Conservation (phyloP, 106 monocot species). For the Alisma plantagoaquatica region DNA sequence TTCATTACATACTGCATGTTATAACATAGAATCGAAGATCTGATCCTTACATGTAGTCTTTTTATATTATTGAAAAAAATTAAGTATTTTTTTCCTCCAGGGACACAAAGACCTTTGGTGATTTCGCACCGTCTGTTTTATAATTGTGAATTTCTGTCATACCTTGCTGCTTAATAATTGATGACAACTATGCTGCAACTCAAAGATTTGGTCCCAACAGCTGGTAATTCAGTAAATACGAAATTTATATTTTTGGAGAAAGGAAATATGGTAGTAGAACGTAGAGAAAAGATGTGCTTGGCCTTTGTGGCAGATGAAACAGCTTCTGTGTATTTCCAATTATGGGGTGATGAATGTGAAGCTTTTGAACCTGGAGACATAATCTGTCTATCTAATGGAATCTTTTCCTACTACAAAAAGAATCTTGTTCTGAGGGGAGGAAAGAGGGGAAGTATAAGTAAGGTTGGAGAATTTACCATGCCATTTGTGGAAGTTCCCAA, state of each 20-base stretch:
- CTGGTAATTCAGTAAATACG: conserved; percentile 61
- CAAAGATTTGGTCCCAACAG: conserved; percentile 73
- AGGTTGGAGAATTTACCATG: conserved; percentile 87
- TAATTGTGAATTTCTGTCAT: too few relatives aligned
- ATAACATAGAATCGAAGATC: too few relatives aligned
- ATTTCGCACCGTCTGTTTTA: too few relatives aligned
- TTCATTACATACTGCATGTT: too few relatives aligned
- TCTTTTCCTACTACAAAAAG: conserved; percentile 73
- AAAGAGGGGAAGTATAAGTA: conserved; percentile 52
- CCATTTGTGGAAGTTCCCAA: conserved; percentile 82
- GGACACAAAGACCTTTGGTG: too few relatives aligned
- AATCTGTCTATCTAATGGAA: conserved; percentile 48
- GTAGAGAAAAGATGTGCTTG: conserved; percentile 50
- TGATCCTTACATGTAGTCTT: too few relatives aligned
- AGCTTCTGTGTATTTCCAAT: conserved; percentile 69
- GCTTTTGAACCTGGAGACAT: conserved; percentile 87
- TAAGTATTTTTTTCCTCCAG: too few relatives aligned
- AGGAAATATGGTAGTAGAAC: conserved; percentile 26
- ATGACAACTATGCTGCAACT: conserved; percentile 27
- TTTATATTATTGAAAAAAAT: too few relatives aligned
- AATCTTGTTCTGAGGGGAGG: conserved; percentile 71
- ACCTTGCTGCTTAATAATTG: too few relatives aligned
- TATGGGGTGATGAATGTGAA: conserved; percentile 80
- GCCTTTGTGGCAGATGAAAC: conserved; percentile 76
- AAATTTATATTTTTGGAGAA: conserved; percentile 72